Evolutionary conservation across 345 rosid genomes (phyloP).

Genomic region (Salix brachista): DNA sequence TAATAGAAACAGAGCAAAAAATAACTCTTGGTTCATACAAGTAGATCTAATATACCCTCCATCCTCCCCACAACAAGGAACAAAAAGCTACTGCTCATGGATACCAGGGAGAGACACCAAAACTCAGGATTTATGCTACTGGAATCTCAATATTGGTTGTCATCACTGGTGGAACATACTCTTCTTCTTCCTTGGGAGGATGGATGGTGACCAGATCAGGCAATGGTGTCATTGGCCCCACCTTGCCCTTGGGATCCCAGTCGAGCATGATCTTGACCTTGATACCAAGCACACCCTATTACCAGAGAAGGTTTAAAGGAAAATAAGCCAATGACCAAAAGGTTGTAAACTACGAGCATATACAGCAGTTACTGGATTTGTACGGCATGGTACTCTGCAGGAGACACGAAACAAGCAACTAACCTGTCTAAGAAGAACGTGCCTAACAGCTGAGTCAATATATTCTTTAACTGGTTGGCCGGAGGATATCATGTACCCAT

Average conservation of each 20-base stretch:
- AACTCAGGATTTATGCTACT: conserved; percentile 20
- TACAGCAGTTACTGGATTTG: background rate
- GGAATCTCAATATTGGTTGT: conserved; percentile 39
- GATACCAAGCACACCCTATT: conserved; percentile 81
- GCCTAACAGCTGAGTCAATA: conserved; percentile 87
- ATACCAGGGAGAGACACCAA: background rate
- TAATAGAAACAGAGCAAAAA: background rate
- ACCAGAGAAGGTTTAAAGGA: background rate
- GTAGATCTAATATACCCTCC: background rate
- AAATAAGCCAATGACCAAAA: background rate
- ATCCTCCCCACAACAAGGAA: background rate
- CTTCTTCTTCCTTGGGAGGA: conserved; percentile 71
- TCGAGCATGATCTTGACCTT: conserved; percentile 87
- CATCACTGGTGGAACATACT: conserved; percentile 12
- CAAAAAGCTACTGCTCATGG: background rate
- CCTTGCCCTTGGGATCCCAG: conserved; percentile 85
- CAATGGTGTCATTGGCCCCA: conserved; percentile 67
- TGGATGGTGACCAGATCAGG: conserved; percentile 82
- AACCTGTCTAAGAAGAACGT: conserved; percentile 89
- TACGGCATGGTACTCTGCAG: background rate
- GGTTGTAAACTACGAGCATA: background rate
- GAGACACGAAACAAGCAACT: background rate
- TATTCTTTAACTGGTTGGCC: conserved; percentile 90
- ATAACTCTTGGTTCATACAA: background rate
- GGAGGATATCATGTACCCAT: conserved; percentile 93